Evolutionary conservation across 495 filamentous ascomycete genomes (phyloP).

Genomic region (Neurospora tetraspora): DNA sequence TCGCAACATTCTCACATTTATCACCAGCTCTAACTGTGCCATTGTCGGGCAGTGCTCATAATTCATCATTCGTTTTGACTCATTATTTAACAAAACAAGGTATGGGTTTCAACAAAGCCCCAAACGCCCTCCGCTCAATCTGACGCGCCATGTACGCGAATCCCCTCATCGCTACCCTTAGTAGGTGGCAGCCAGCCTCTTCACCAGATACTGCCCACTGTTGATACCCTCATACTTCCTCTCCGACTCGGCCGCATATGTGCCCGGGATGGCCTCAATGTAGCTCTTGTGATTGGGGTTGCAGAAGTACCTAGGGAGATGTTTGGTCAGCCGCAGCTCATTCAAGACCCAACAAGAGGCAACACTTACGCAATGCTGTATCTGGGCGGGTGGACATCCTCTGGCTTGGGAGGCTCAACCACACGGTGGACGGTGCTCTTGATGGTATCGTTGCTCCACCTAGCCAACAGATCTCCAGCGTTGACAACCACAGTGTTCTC

Average conservation of each 20-base stretch:
- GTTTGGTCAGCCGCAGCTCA: conserved; percentile 3
- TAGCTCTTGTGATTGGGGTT: conserved; percentile 71
- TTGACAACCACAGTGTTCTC: conserved; percentile 81
- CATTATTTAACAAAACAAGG: background rate
- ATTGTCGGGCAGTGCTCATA: background rate
- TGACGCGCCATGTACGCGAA: background rate
- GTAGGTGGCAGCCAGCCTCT: conserved; percentile 69
- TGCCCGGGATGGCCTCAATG: conserved; percentile 84
- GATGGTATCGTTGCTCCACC: conserved; percentile 88
- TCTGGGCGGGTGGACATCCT: conserved; percentile 47
- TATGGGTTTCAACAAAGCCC: background rate
- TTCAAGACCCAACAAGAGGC: background rate
- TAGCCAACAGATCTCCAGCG: conserved; percentile 76
- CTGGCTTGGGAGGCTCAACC: conserved; percentile 60
- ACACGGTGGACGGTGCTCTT: conserved; percentile 84
- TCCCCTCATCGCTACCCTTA: conserved; percentile 8
- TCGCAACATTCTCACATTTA: background rate
- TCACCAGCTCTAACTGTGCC: background rate
- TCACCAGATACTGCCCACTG: conserved; percentile 72
- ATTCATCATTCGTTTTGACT: background rate
- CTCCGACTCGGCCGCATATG: conserved; percentile 54
- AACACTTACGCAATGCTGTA: conserved; percentile 57
- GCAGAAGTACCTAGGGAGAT: conserved; percentile 60
- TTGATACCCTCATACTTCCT: conserved; percentile 76
- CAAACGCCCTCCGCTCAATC: background rate